These are phyloP conservation scores for Cornus suecica DNA, from an alignment of 148 eudicot genomes.

Conservation along the genomic window DNA sequence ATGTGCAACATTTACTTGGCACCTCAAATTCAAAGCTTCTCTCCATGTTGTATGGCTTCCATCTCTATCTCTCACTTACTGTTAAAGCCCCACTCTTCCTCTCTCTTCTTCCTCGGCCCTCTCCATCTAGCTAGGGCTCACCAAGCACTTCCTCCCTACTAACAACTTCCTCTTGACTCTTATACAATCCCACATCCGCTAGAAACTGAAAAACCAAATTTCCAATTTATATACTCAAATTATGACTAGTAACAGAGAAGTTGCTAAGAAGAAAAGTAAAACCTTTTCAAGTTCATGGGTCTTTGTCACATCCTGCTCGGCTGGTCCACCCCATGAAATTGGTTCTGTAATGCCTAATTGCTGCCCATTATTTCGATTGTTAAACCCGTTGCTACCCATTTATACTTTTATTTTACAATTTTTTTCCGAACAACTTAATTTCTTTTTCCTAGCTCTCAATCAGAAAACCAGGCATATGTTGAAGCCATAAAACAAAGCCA, in stretches of 20 bases:
- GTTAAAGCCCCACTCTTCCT: too few relatives aligned
- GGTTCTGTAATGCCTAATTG: conserved; percentile 75
- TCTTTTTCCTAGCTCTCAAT: not conserved
- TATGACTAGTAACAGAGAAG: not conserved
- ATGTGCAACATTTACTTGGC: too few relatives aligned
- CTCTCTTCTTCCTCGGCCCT: too few relatives aligned
- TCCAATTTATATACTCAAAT: not conserved
- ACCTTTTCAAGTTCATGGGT: conserved; percentile 86
- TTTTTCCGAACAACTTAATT: not conserved
- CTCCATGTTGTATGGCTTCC: too few relatives aligned
- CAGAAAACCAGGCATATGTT: conserved; percentile 4
- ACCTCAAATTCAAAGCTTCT: too few relatives aligned
- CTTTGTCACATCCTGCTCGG: conserved; percentile 57
- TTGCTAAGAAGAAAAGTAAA: conserved; percentile 1
- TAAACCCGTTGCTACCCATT: too few relatives aligned
- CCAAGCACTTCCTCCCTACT: conserved; percentile 93
- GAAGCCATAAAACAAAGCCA: too few relatives aligned
- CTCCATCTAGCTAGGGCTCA: too few relatives aligned
- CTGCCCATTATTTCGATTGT: conserved; percentile 34
- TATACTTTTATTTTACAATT: too few relatives aligned
- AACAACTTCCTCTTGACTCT: conserved; percentile 75
- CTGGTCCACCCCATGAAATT: conserved; percentile 75
- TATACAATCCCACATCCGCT: conserved; percentile 71
- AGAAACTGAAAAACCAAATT: too few relatives aligned
- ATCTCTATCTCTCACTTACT: too few relatives aligned